A percentile compares a stretch with the other conserved stretches of the same genome.
phyloP scores from a whole-genome alignment of 2,329 filamentous ascomycete genomes.

The Talaromyces sp. region DNA sequence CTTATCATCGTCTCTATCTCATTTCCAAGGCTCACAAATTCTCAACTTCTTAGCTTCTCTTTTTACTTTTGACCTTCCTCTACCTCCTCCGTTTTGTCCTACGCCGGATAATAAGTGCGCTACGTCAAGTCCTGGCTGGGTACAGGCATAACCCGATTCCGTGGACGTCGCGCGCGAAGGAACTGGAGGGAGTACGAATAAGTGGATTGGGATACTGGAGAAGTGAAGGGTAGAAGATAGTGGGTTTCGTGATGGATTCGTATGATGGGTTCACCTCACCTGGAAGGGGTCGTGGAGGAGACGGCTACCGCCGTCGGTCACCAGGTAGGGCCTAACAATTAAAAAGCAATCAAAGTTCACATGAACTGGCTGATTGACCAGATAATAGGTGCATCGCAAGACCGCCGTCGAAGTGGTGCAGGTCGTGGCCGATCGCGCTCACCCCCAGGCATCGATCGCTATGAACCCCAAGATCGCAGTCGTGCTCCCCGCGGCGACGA shows the following conservation, averaged over 20 bases:
- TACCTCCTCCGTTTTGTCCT: slow-evolving; percentile 1
- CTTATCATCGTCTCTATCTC: slow-evolving; percentile 9
- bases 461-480: slow-evolving; percentile 51
- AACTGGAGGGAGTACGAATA: background rate
- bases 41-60: slow-evolving; percentile 29
- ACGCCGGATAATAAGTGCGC: background rate
- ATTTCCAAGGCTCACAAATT: slow-evolving; percentile 36
- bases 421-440: slow-evolving; percentile 54
- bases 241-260: slow-evolving; percentile 38
- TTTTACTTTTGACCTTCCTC: background rate
- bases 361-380: background rate
- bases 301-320: slow-evolving; percentile 43
- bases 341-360: background rate
- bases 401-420: slow-evolving; percentile 35
- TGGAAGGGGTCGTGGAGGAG: slow-evolving; percentile 39
- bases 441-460: slow-evolving; percentile 58
- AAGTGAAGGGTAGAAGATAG: background rate
- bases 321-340: slow-evolving; percentile 34
- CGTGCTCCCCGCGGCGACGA: slow-evolving; percentile 51
- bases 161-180: background rate
- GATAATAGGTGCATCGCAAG: slow-evolving; percentile 28
- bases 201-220: background rate
- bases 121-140: background rate
- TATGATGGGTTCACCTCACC: slow-evolving; percentile 45
- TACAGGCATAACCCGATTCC: background rate